Evolutionary conservation across 345 rosid species (phyloP).

Genomic region (Clausena lansium): DNA sequence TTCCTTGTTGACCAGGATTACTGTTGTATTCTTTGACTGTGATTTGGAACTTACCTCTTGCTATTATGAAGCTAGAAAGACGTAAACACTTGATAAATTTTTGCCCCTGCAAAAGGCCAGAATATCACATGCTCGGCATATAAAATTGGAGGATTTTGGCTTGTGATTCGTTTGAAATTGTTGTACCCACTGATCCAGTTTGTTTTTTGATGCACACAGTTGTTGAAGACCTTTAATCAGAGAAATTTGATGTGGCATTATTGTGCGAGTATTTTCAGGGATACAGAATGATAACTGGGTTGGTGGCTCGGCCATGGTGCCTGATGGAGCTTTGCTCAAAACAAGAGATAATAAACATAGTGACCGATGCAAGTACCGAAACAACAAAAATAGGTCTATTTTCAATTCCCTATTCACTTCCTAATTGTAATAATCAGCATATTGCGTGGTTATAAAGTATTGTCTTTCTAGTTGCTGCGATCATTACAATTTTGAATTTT

Average conservation of each 20-base stretch:
- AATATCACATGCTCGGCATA: neutral
- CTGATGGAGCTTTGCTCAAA: conserved; percentile 76
- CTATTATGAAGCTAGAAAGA: neutral
- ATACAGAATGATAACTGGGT: conserved; percentile 65
- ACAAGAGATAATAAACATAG: conserved; percentile 60
- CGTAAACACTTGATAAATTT: neutral
- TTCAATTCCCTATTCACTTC: neutral
- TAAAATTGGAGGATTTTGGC: neutral
- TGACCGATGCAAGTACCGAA: conserved; percentile 66
- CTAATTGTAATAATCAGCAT: neutral
- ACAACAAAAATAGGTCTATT: conserved; percentile 67
- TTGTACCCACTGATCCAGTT: neutral
- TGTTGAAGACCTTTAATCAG: neutral
- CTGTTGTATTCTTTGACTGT: neutral
- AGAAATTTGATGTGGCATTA: conserved; percentile 7
- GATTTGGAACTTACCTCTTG: neutral
- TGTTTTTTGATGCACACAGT: neutral
- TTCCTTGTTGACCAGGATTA: neutral
- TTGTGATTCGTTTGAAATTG: neutral
- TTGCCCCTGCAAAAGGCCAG: neutral
- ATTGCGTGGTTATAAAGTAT: neutral
- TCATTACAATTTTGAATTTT: neutral
- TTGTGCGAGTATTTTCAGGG: conserved; percentile 49
- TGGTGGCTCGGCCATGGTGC: conserved; percentile 86
- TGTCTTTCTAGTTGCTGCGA: neutral